These are phyloP conservation scores for Dryas integrifolia DNA, from an alignment of 331 rosid species.

Conservation along the genomic window DNA sequence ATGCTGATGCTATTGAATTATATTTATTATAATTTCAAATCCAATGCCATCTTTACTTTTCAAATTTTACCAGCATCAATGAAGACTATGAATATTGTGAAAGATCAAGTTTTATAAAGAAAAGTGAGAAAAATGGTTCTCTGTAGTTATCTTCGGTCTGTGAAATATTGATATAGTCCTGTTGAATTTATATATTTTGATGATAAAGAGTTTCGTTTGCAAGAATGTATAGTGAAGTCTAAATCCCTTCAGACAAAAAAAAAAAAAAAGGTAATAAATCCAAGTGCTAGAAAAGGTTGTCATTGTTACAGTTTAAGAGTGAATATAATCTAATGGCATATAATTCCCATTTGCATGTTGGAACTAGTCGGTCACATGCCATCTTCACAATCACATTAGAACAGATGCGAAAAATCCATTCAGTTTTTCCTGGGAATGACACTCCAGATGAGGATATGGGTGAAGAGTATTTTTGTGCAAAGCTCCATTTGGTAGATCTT, in stretches of 20 bases:
- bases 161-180: background rate
- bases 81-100: background rate
- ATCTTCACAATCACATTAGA: constrained; percentile 82
- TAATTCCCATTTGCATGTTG: constrained; percentile 32
- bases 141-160: background rate
- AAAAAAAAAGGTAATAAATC: background rate
- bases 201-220: background rate
- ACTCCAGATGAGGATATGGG: constrained; percentile 71
- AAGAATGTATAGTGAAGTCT: constrained; percentile 13
- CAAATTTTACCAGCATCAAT: background rate
- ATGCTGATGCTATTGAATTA: background rate
- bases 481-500: constrained; percentile 84
- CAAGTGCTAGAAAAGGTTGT: constrained; percentile 16
- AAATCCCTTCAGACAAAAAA: no score
- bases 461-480: constrained; percentile 79
- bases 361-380: constrained; percentile 82
- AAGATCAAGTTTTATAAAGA: background rate
- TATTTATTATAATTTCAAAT: background rate
- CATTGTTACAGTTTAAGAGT: constrained; percentile 14
- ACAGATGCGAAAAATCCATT: constrained; percentile 68
- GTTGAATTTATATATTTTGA: background rate
- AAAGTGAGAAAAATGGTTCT: background rate
- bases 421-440: constrained; percentile 51
- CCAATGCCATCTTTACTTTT: background rate
- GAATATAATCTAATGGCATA: constrained; percentile 29